Base-by-base conservation (phyloP, 768 basidiomycete species). In the Cantharellus anzutake region DNA sequence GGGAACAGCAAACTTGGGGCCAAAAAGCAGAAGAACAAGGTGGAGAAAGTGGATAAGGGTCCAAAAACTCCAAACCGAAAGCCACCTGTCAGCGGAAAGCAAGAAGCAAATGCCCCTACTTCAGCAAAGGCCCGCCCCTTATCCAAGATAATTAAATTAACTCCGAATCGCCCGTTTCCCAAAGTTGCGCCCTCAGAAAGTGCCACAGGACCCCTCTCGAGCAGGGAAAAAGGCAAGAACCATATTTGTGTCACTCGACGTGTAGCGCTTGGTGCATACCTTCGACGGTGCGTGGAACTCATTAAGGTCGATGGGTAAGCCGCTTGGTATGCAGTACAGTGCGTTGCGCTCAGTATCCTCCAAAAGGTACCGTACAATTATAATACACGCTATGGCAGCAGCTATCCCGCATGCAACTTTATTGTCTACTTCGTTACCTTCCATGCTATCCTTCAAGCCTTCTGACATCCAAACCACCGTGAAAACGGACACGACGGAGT, bases 371-470 rank as follows among this genome's bases (percentile, higher is more conserved):
- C 83, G 83, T 63, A 80, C 78, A 3, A 69, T 93, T 40, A 79
- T 82, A 68, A 70, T 93, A 51, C 80, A 78, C 61, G 90, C 86
- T 3, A 84, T 92, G 81, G 90, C 88, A 35, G 90, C 90, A 3
- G 88, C 91, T 1, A 91, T 93, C 60, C 88, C 90, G 2, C 82
- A 82, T 65, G 78, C 89, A 34, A 70, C 84, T 38, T 80, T 80
- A 53, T 74, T 94, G 11, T 71, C 78, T 7, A 76, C 82, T 3
- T 82, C 86, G 29, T 73, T 92, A 38, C 85, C 87, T 0, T 73
- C 77, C 2, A 80, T 83, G 55, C 74, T 93, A 5, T 86, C 87
- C 0, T 86, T 79, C 65, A 64, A 78, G 0, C 68, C 71, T 42
- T 77, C 80, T 55, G 83, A 87, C 60, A 78, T 87, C 3, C 74